Evolutionary conservation across 306 rosid species (phyloP).

Genomic region (Urtica urens): DNA sequence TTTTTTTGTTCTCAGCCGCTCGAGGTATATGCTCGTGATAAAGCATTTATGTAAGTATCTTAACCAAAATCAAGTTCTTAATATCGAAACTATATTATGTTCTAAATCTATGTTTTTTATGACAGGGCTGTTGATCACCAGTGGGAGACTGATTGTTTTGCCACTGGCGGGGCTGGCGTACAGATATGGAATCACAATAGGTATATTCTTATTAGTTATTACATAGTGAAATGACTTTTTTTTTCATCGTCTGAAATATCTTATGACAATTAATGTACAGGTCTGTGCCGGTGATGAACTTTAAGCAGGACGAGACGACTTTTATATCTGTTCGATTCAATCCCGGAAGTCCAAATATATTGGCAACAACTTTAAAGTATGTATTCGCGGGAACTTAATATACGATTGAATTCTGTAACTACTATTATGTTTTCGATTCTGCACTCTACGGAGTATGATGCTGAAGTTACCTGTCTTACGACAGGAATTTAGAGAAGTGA

Average conservation of each 20-base stretch:
- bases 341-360: slow-evolving; percentile 69
- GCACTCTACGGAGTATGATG: no score
- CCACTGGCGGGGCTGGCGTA: slow-evolving; percentile 87
- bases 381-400: slow-evolving; percentile 6
- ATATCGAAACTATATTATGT: background rate
- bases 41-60: slow-evolving; percentile 65
- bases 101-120: slow-evolving; percentile 8
- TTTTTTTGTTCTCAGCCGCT: slow-evolving; percentile 38
- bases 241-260: no score
- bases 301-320: slow-evolving; percentile 69
- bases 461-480: no score
- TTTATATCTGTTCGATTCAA: slow-evolving; percentile 68
- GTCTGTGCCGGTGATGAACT: slow-evolving; percentile 68
- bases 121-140: slow-evolving; percentile 85
- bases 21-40: slow-evolving; percentile 57
- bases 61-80: background rate
- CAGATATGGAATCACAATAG: slow-evolving; percentile 88
- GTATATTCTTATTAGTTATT: no score
- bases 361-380: slow-evolving; percentile 79
- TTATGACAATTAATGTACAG: slow-evolving; percentile 22
- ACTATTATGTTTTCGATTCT: no score
- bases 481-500: no score
- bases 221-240: no score
- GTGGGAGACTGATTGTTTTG: slow-evolving; percentile 78
- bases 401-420: no score